Evolutionary conservation across 345 rosid genomes (phyloP).

Genomic region (Lenwebbia sp.): DNA sequence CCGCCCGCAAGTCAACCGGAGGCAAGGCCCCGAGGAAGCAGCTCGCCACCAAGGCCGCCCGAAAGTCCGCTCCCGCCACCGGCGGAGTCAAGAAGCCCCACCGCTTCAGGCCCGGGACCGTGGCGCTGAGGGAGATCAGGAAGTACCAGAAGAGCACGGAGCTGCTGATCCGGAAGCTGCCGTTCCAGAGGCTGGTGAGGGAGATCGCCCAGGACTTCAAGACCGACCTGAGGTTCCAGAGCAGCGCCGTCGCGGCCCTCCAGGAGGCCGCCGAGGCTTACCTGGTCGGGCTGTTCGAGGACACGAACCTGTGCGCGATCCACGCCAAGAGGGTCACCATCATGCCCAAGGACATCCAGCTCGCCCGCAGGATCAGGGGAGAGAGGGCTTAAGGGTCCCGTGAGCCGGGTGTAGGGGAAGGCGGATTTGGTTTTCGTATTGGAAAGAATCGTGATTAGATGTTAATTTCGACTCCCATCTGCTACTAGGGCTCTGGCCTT

Average conservation of each 20-base stretch:
- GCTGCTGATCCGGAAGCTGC: constrained; percentile 9
- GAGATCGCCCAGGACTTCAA: constrained; percentile 14
- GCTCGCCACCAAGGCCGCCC: constrained; percentile 11
- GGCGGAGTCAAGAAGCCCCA: constrained; percentile 14
- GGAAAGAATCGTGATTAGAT: neutral
- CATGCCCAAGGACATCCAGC: constrained; percentile 14
- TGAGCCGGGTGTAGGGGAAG: neutral
- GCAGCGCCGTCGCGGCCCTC: constrained; percentile 11
- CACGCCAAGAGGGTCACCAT: constrained; percentile 13
- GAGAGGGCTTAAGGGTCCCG: constrained; percentile 1
- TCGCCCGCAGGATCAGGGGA: constrained; percentile 6
- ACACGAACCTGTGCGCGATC: constrained; percentile 9
- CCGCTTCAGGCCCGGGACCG: constrained; percentile 10
- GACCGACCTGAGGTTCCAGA: constrained; percentile 13
- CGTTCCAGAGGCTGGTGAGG: constrained; percentile 7
- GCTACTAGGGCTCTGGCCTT: neutral
- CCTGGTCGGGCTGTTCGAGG: constrained; percentile 10
- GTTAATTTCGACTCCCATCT: neutral
- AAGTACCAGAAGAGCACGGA: constrained; percentile 15
- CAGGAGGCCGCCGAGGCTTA: constrained; percentile 12
- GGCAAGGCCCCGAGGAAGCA: constrained; percentile 13
- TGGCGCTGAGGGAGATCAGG: constrained; percentile 7
- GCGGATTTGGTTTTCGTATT: too few species aligned
- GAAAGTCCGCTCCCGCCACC: constrained; percentile 10
- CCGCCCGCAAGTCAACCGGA: constrained; percentile 8